Conservation (phyloP, 306 rosid species). For the Nissolia schottii region DNA sequence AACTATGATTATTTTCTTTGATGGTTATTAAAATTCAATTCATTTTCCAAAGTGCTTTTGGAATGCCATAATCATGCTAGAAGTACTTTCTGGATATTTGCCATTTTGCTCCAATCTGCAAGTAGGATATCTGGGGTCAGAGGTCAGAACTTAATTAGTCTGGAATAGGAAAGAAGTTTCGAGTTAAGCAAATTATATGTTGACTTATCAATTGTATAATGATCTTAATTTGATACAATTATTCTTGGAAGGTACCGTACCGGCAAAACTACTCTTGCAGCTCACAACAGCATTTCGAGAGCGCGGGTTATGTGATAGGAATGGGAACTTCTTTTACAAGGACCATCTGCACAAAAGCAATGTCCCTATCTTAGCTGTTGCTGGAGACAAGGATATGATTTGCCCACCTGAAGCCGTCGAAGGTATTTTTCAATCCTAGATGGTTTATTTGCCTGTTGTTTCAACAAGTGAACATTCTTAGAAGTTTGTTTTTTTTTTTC, state of each 20-base stretch:
- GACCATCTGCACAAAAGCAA: constrained; percentile 68
- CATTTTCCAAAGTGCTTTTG: background rate
- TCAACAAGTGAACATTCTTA: constrained; percentile 21
- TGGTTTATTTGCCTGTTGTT: background rate
- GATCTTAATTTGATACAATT: constrained; percentile 16
- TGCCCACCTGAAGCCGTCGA: constrained; percentile 99
- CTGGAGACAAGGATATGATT: constrained; percentile 90
- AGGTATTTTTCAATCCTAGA: constrained; percentile 46
- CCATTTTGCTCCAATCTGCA: constrained; percentile 2
- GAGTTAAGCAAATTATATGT: constrained; percentile 7
- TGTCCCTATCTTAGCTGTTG: constrained; percentile 80
- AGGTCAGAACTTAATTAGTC: background rate
- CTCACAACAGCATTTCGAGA: constrained; percentile 92
- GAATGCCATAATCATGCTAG: background rate
- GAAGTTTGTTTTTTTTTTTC: too few species aligned
- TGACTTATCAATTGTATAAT: constrained; percentile 2
- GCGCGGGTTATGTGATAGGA: constrained; percentile 71
- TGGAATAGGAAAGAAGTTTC: background rate
- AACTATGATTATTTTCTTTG: background rate
- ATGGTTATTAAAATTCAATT: background rate
- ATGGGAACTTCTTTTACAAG: constrained; percentile 63
- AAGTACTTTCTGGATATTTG: background rate
- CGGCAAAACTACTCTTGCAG: constrained; percentile 86
- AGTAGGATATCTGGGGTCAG: background rate
- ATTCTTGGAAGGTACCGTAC: constrained; percentile 75